Evolutionary conservation across 768 basidiomycete species (phyloP), one percentile per base, ranked within the genome.

Genomic region (Lactarius pseudohatsudake): DNA sequence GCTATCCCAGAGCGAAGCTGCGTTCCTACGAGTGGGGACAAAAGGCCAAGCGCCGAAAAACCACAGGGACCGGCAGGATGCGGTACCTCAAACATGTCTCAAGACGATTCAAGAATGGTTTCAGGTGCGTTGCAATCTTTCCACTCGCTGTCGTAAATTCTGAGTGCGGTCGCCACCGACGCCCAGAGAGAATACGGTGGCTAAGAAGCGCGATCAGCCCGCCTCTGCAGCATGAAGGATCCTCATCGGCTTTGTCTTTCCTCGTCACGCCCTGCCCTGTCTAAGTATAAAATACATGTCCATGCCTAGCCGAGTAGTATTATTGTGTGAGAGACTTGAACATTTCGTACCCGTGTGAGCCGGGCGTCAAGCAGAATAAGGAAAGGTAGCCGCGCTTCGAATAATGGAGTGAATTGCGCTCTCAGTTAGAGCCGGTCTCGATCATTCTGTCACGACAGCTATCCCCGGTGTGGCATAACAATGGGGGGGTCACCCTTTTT

Each of bases 41-140:
- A 77, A 99, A 99, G 86, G 97, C 97, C 62, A 98, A 98, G 88
- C 90, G 97, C 81, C 90, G 96, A 88, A 97, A 96, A 89, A 98
- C 96, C 57, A 98, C 97, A 66, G 97, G 97, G 67, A 96, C 96
- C 71, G 96, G 96, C 71, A 85, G 96, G 75, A 97, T 97, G 95
- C 81, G 83, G 67, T 88, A 94, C 85, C 85, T 98, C 79, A 97
- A 95, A 85, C 79, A 84, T 61, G 96, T 98, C 53, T 88, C 90
- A 73, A 87, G 96, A 77, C 86, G 94, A 72, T 98, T 98, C 90
- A 98, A 98, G 89, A 98, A 97, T 76, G 94, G 96, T 64, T 98
- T 96, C 88, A 87, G 91, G 93, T 92, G 67, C 60, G 84, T 62
- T 32, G 32, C 22, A 22, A 30, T 47, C 38, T 59, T 32, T 62